phyloP scores from a whole-genome alignment of 2,329 filamentous ascomycete genomes.

The Apiospora arundinis region DNA sequence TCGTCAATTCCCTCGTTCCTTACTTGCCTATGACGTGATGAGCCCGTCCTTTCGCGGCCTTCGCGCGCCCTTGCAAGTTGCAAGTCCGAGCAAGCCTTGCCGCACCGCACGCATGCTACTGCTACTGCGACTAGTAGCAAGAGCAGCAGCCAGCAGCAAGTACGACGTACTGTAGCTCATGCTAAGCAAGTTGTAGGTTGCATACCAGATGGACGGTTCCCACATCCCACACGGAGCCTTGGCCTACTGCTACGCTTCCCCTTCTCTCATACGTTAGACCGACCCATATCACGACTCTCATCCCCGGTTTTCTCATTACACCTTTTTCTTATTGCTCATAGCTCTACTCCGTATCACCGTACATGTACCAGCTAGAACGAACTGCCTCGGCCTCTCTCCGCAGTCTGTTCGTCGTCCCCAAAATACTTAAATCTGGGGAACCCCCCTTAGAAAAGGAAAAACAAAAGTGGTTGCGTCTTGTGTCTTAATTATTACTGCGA shows the following conservation, averaged over 20 bases:
- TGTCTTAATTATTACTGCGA: not conserved
- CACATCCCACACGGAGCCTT: not conserved
- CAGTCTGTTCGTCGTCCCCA: not conserved
- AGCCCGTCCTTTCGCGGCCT: not conserved
- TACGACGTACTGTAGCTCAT: too few species aligned
- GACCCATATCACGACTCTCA: not conserved
- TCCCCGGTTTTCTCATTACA: not conserved
- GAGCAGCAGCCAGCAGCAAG: not conserved
- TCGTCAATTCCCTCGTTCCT: not conserved
- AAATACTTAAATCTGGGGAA: slow-evolving; percentile 18
- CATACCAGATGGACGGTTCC: not conserved
- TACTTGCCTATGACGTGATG: slow-evolving; percentile 11
- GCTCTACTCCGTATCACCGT: too few species aligned
- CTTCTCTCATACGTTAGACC: not conserved
- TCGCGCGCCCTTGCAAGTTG: not conserved
- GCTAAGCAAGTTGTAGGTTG: not conserved
- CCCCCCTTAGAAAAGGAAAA: not conserved
- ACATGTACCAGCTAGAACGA: not conserved
- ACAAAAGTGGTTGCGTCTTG: not conserved
- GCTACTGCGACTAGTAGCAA: not conserved
- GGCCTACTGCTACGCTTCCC: not conserved
- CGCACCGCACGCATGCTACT: not conserved
- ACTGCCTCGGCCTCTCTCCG: not conserved
- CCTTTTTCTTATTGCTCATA: not conserved
- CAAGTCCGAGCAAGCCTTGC: not conserved